phyloP scores from a whole-genome alignment of 805 yeast genomes.

The Kodamaea leandrae region DNA sequence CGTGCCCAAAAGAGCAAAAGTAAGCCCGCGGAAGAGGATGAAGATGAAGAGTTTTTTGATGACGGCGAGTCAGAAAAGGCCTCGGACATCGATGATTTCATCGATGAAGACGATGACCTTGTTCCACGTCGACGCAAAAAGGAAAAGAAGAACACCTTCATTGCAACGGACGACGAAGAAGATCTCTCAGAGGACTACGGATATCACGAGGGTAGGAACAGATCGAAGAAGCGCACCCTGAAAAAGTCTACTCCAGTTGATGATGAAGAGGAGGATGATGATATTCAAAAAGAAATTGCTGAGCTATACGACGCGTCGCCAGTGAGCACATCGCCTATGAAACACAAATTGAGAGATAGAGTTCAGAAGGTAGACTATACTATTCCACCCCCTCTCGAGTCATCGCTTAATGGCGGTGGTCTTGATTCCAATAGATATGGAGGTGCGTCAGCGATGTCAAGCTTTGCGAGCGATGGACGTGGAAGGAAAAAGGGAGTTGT shows the following conservation, averaged over 20 bases:
- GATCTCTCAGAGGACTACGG: constrained; percentile 15
- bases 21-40: constrained; percentile 13
- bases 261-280: constrained; percentile 29
- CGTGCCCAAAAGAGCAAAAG: constrained; percentile 14
- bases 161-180: constrained; percentile 40
- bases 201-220: constrained; percentile 4
- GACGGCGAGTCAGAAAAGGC: constrained; percentile 3
- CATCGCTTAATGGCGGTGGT: not conserved
- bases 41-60: constrained; percentile 11
- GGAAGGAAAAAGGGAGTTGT: constrained; percentile 23
- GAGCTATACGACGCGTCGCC: constrained; percentile 65
- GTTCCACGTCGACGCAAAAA: constrained; percentile 6
- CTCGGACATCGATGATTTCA: constrained; percentile 14
- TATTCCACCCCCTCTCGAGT: constrained; percentile 66
- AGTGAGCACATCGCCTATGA: constrained; percentile 41
- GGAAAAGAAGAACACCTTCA: constrained; percentile 27
- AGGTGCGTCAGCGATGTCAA: not conserved
- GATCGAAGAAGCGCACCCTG: constrained; percentile 13
- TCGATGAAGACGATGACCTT: constrained; percentile 13
- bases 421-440: constrained; percentile 1
- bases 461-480: constrained; percentile 25
- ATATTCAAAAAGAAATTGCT: constrained; percentile 61
- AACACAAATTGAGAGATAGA: constrained; percentile 48
- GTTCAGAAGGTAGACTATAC: constrained; percentile 66
- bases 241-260: constrained; percentile 3